Base-by-base conservation (phyloP, 2,329 filamentous ascomycete species). In the Aureobasidium musti region DNA sequence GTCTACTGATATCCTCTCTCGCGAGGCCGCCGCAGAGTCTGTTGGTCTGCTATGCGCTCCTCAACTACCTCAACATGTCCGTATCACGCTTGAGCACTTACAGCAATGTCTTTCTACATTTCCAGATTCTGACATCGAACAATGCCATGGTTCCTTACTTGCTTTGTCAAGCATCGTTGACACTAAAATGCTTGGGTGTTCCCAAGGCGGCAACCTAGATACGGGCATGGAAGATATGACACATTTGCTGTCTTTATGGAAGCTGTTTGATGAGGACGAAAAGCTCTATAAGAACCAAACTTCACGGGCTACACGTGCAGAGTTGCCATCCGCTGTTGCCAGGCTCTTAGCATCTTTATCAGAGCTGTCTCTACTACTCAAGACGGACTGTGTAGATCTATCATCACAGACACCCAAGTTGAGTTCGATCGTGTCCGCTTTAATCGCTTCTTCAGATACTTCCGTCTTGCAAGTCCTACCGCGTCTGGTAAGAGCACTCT, bases 1-100 rank as follows among this genome's bases (percentile, higher is more conserved):
- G 0, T 91, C 96, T 70, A 82, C 87, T 10, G 92, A 97, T 75
- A 84, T 87, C 0, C 80, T 83, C 6, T 91, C 92, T 1, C 86
- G 95, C 68, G 84, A 91, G 71, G 84, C 86, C 59, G 89, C 92
- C 17, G 91, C 90, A 1, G 78, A 77, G 1, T 88, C 91, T 0
- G 87, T 94, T 71, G 91, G 68, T 21, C 49, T 41, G 2, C 50
- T 69, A 4, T 68, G 45, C 39, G 33, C 52, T 28, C 39, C 37
- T 2, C 66, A 56, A 28, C 6, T 14, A 2, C n/a, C 28, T 13
- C 19, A 57, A 21, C 11, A 54, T 10, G 41, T 56, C 30, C 14
- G 11, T 19, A 13, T 23, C n/a, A 63, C 52, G 11, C 26, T 67
- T 21, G 52, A 45, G 6, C 6, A 43, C n/a, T 26, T 67, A 21